These are phyloP conservation scores for Geotrichum australiense DNA, from an alignment of 1,139 yeast genomes.

Conservation along the genomic window DNA sequence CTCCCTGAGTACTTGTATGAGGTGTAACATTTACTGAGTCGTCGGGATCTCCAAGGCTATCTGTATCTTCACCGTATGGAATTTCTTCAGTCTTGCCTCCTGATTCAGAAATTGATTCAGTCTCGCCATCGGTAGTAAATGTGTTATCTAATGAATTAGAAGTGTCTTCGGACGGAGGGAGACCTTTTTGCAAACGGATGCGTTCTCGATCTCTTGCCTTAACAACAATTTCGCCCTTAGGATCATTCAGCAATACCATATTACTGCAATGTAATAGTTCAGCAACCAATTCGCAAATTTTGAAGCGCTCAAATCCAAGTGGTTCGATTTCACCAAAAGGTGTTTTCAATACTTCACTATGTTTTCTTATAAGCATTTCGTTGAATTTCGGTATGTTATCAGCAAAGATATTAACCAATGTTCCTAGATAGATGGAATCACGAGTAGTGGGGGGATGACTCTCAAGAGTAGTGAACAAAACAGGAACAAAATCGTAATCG, in stretches of 20 bases:
- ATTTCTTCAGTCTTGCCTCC: no score
- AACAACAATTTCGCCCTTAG: slow-evolving; percentile 73
- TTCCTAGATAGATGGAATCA: slow-evolving; percentile 91
- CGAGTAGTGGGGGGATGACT: slow-evolving; percentile 93
- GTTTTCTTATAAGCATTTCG: slow-evolving; percentile 40
- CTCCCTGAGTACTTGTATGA: no score
- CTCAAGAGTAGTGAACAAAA: slow-evolving; percentile 76
- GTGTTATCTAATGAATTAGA: slow-evolving; percentile 19
- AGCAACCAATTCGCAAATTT: slow-evolving; percentile 90
- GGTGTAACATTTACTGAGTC: no score
- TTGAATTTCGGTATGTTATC: slow-evolving; percentile 67
- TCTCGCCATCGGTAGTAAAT: slow-evolving; percentile 19
- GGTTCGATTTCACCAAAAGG: slow-evolving; percentile 78
- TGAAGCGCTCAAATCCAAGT: slow-evolving; percentile 89
- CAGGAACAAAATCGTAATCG: slow-evolving; percentile 88
- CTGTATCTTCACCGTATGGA: no score
- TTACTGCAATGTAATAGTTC: slow-evolving; percentile 93
- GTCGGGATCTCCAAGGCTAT: no score
- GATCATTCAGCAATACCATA: slow-evolving; percentile 88
- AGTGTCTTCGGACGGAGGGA: slow-evolving; percentile 19
- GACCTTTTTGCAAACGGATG: slow-evolving; percentile 37
- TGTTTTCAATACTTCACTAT: slow-evolving; percentile 45
- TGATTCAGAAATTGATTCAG: no score
- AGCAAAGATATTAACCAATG: slow-evolving; percentile 74
- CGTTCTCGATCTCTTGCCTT: slow-evolving; percentile 68